Percentiles rank a stretch among this genome's conserved stretches.
Evolutionary conservation across 345 rosid genomes (phyloP).

Genomic region (Pugionium cornutum): DNA sequence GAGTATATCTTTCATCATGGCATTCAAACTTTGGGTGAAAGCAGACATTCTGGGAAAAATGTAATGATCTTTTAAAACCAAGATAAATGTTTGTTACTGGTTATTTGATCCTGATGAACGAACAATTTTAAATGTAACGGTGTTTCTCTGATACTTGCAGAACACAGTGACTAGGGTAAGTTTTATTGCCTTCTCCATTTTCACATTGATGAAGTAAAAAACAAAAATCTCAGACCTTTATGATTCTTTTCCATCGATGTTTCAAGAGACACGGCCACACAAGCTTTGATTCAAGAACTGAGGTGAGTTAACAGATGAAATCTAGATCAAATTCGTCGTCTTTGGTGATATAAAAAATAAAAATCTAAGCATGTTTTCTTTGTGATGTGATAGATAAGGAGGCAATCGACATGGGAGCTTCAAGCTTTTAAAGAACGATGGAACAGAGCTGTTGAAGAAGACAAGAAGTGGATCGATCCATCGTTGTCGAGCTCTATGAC

Average conservation of each 20-base stretch:
- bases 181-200: conserved; percentile 1
- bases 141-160: conserved; percentile 8
- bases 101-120: background rate
- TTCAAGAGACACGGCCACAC: conserved; percentile 46
- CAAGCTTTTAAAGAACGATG: conserved; percentile 69
- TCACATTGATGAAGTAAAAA: background rate
- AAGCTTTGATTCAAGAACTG: conserved; percentile 52
- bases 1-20: conserved; percentile 88
- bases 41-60: conserved; percentile 50
- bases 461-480: conserved; percentile 76
- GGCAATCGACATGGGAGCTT: conserved; percentile 93
- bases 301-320: conserved; percentile 47
- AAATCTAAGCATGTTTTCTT: too few species aligned
- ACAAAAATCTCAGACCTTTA: conserved; percentile 9
- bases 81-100: background rate
- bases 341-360: background rate
- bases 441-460: conserved; percentile 68
- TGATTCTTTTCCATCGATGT: background rate
- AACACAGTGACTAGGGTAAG: conserved; percentile 16
- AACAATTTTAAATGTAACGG: background rate
- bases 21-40: conserved; percentile 85
- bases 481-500: conserved; percentile 33
- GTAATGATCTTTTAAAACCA: conserved; percentile 30
- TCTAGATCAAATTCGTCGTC: background rate
- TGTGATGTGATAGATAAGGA: conserved; percentile 58